These are phyloP conservation scores for Beauveria rudraprayagi DNA, from an alignment of 2,329 filamentous ascomycete species.

Conservation along the genomic window DNA sequence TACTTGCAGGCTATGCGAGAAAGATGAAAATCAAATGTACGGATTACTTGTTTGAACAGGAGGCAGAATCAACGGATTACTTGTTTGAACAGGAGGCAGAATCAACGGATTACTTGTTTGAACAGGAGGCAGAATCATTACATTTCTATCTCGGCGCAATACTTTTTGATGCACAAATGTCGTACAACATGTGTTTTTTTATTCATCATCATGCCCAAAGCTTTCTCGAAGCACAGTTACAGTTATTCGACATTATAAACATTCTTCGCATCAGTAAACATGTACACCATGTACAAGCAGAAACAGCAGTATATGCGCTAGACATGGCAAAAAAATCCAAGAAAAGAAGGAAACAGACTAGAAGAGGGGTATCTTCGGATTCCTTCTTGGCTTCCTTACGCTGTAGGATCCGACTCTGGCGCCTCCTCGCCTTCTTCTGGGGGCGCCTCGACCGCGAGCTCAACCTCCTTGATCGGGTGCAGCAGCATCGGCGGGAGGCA, in stretches of 20 bases:
- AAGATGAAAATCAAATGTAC: not conserved
- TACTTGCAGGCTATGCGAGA: not conserved
- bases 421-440: conserved; percentile 37
- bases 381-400: conserved; percentile 15
- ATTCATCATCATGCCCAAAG: not conserved
- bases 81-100: not conserved
- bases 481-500: conserved; percentile 84
- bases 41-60: not conserved
- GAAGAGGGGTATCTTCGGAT: not conserved
- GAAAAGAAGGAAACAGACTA: conserved; percentile 8
- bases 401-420: conserved; percentile 38
- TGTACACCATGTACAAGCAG: not conserved
- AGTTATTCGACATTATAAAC: not conserved
- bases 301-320: not conserved
- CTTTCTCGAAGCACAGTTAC: not conserved
- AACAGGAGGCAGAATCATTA: not conserved
- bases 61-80: not conserved
- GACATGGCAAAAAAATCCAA: not conserved
- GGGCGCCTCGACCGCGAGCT: conserved; percentile 53
- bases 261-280: not conserved
- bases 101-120: not conserved
- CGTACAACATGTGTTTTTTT: not conserved
- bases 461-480: conserved; percentile 77
- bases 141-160: not conserved
- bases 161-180: no score